Evolutionary conservation across 2,329 filamentous ascomycete species (phyloP), one percentile per base, ranked within the genome.

Genomic region (Teratosphaeria destructans): DNA sequence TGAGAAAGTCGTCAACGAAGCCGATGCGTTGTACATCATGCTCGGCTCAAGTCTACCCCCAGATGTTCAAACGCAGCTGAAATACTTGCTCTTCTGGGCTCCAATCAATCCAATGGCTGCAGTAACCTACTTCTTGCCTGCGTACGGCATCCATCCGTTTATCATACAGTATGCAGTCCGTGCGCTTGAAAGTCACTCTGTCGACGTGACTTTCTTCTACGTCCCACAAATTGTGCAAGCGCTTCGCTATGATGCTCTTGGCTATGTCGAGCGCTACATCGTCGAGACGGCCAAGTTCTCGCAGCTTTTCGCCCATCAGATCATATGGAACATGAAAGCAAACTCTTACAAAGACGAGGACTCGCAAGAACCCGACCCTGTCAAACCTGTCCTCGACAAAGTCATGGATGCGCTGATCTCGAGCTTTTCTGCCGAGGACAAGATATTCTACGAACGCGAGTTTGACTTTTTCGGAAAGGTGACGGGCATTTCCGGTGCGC

Each of bases 321-420:
- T 99, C 66, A 99, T 99, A 71, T 99, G 95, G 94, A 99, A 99
- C 73, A 99, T 99, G 88, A 99, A 97, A 73, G 94, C 94, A 35
- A 99, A 99, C 73, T 89, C 92, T 1, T 99, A 89, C 81, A 99
- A 96, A 73, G 95, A 99, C 65, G 93, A 99, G 68, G 90, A 96
- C 66, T 92, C 88, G 14, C 85, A 88, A 67, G 83, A 95, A 82
- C 92, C 94, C 23, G 94, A 99, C 73, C 83, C 85, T 3, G 88
- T 96, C 70, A 99, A 99, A 72, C 93, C 94, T 2, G 94, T 88
- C 0, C 82, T 99, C 3, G 95, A 99, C 75, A 85, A 85, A 58
- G 94, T 99, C 65, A 95, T 90, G 85, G 81, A 82, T 32, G 87
- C 87, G 67, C 85, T 99, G 78, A 84, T 96, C 57, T 78, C 83